Percentiles rank a stretch among this genome's conserved stretches.
These are phyloP conservation scores for Globisporangium polare DNA, from an alignment of 352 stramenopile species.

Conservation along the genomic window DNA sequence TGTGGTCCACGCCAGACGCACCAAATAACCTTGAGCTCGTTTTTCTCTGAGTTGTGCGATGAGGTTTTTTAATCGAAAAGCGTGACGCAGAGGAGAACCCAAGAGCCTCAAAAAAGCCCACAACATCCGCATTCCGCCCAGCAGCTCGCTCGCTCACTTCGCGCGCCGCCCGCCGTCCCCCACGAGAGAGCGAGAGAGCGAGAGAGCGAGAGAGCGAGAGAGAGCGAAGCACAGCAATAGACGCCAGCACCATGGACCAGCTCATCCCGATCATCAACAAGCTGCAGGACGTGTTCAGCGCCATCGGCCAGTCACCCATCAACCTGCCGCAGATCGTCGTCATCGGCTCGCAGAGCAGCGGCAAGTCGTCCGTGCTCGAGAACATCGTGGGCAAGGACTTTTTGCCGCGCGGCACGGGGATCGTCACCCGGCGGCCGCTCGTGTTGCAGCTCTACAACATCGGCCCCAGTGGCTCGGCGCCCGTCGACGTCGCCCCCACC, in stretches of 20 bases:
- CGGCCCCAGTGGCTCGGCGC: conserved; percentile 13
- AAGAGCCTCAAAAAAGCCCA: no score
- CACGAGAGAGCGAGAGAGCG: not conserved
- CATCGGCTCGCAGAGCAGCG: conserved; percentile 95
- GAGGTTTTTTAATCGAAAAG: no score
- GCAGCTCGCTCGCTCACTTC: not conserved
- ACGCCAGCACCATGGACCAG: conserved; percentile 91
- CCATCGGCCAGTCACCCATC: conserved; percentile 93
- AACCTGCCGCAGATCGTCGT: conserved; percentile 99
- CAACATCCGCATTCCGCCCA: not conserved
- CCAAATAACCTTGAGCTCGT: not conserved
- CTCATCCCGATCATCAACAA: conserved; percentile 99
- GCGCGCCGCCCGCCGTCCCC: not conserved
- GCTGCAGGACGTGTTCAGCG: conserved; percentile 98
- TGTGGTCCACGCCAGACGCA: not conserved
- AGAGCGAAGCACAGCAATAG: not conserved
- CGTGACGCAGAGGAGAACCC: no score
- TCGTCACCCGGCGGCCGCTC: conserved; percentile 97
- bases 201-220: not conserved
- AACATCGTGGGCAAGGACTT: conserved; percentile 96
- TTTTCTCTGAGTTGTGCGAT: not conserved
- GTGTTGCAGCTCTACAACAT: conserved; percentile 98
- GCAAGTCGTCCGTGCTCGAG: conserved; percentile 96
- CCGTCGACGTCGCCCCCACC: conserved; percentile 16
- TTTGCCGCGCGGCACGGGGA: conserved; percentile 95